Percentiles rank a stretch among this genome's conserved stretches.
Evolutionary conservation across 2,329 filamentous ascomycete genomes (phyloP).

Genomic region (Penicillium sp.): DNA sequence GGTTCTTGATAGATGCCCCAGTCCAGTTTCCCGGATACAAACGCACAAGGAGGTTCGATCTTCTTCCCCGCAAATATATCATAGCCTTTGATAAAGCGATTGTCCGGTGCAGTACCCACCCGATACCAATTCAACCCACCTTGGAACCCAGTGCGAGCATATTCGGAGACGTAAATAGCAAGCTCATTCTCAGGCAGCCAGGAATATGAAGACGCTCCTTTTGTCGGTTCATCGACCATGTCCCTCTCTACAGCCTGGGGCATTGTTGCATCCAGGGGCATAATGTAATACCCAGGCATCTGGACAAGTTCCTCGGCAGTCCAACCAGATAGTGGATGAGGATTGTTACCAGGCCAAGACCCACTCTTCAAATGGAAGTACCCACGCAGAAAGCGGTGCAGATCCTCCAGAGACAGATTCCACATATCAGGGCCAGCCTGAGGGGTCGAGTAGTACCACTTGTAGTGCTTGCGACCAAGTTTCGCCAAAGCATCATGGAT

Average conservation of each 20-base stretch:
- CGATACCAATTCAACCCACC: conserved; percentile 65
- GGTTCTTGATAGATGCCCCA: conserved; percentile 67
- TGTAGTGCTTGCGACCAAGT: conserved; percentile 62
- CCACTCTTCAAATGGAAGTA: conserved; percentile 66
- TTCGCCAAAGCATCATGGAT: conserved; percentile 54
- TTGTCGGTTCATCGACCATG: conserved; percentile 48
- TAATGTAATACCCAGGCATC: conserved; percentile 65
- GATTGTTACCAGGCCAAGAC: conserved; percentile 53
- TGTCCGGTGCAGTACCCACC: conserved; percentile 49
- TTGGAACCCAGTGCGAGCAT: conserved; percentile 58
- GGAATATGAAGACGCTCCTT: conserved; percentile 32
- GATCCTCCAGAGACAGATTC: conserved; percentile 40
- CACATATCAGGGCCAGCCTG: conserved; percentile 37
- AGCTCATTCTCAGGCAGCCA: conserved; percentile 60
- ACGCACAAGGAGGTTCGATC: conserved; percentile 57
- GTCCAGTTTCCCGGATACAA: conserved; percentile 58
- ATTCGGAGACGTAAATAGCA: conserved; percentile 57
- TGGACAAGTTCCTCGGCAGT: conserved; percentile 52
- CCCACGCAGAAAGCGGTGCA: conserved; percentile 58
- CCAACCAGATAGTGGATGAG: conserved; percentile 53
- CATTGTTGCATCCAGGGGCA: conserved; percentile 56
- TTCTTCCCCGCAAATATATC: conserved; percentile 56
- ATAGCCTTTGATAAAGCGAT: conserved; percentile 47
- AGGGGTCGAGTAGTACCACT: conserved; percentile 51
- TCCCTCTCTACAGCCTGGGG: conserved; percentile 52